phyloP scores from a whole-genome alignment of 2,329 filamentous ascomycete genomes.

The Mariannaea sp. region DNA sequence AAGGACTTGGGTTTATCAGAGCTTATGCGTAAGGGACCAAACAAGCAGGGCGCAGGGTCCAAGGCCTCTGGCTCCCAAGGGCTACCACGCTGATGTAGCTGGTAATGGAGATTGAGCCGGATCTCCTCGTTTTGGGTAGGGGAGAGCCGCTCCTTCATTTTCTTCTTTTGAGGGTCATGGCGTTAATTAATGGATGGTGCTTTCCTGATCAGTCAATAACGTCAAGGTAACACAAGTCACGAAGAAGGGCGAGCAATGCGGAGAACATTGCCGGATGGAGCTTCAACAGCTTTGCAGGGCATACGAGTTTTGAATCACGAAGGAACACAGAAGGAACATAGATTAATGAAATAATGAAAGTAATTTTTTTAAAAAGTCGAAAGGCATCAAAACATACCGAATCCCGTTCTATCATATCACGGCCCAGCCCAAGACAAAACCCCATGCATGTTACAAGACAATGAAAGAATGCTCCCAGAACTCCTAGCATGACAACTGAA shows the following conservation, averaged over 20 bases:
- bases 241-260: no score
- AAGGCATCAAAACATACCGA: background rate
- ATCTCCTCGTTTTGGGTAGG: background rate
- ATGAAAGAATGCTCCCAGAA: slow-evolving; percentile 8
- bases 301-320: background rate
- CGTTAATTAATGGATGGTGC: background rate
- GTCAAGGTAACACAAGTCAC: no score
- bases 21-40: slow-evolving; percentile 68
- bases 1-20: slow-evolving; percentile 75
- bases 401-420: slow-evolving; percentile 9
- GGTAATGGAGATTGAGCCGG: background rate
- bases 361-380: background rate
- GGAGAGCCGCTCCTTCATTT: no score
- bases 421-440: background rate
- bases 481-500: background rate
- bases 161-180: no score
- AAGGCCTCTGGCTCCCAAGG: slow-evolving; percentile 22
- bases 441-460: slow-evolving; percentile 24
- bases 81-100: slow-evolving; percentile 23
- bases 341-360: background rate
- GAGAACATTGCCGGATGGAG: no score
- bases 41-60: slow-evolving; percentile 29
- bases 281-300: background rate
- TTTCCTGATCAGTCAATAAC: no score
- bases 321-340: background rate